phyloP scores from a whole-genome alignment of 306 rosid genomes.

The Cucurbita moschata region DNA sequence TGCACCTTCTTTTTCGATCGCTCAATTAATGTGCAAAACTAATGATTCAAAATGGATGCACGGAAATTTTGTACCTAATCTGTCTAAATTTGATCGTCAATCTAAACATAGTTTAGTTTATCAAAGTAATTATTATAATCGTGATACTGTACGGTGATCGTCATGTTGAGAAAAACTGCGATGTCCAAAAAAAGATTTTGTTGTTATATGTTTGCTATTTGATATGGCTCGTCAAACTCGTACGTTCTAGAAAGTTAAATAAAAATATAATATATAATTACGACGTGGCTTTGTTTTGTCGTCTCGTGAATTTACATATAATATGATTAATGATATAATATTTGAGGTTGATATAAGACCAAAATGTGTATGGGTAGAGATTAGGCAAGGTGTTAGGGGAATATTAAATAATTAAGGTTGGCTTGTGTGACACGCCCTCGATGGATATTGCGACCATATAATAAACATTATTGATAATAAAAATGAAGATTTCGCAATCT shows the following conservation, averaged over 20 bases:
- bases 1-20: too few species aligned
- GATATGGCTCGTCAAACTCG: too few species aligned
- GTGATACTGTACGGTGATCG: too few species aligned
- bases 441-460: background rate
- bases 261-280: background rate
- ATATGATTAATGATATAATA: background rate
- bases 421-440: background rate
- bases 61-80: too few species aligned
- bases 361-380: background rate
- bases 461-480: background rate
- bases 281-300: background rate
- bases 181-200: too few species aligned
- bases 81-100: too few species aligned
- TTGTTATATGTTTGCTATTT: too few species aligned
- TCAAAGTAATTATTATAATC: too few species aligned
- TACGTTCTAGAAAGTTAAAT: background rate
- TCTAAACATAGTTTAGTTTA: too few species aligned
- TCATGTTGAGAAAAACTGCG: too few species aligned
- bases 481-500: conserved; percentile 9
- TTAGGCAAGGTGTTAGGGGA: background rate
- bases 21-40: too few species aligned
- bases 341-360: background rate
- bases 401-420: background rate
- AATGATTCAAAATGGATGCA: too few species aligned
- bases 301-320: background rate